Evolutionary conservation across 192 early-diverging fungal genomes (phyloP).

Genomic region (Backusella tuberculispora): DNA sequence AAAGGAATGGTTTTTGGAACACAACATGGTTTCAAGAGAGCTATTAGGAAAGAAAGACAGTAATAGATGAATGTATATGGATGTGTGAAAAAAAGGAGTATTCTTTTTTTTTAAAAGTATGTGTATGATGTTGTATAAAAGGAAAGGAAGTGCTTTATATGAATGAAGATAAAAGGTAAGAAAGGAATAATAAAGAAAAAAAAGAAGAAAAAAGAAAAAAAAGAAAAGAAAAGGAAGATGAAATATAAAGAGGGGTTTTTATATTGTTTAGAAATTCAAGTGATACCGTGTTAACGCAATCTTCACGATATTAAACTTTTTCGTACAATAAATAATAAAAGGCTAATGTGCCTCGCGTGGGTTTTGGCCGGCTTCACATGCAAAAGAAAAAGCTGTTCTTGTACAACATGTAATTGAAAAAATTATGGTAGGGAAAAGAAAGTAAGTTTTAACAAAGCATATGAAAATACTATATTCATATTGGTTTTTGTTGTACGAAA

Average conservation of each 20-base stretch:
- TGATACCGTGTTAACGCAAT: no score
- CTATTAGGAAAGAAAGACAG: background rate
- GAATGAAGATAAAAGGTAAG: background rate
- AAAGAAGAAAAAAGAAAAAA: background rate
- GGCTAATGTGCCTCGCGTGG: conserved; percentile 19
- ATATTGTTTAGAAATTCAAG: conserved; percentile 3
- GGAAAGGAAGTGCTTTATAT: background rate
- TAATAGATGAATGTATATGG: background rate
- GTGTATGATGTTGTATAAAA: background rate
- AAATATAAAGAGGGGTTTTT: conserved; percentile 6
- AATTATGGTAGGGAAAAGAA: background rate
- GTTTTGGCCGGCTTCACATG: conserved; percentile 23
- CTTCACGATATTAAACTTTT: conserved; percentile 5
- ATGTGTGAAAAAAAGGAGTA: no score
- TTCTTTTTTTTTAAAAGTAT: no score
- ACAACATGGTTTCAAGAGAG: background rate
- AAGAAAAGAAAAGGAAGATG: background rate
- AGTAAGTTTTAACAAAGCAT: conserved; percentile 13
- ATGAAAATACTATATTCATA: conserved; percentile 15
- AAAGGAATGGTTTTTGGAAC: conserved; percentile 16
- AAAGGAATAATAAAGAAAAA: background rate
- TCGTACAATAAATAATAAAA: background rate
- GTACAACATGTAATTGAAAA: background rate
- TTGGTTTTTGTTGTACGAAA: background rate
- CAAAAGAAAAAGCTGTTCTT: background rate